Conservation (phyloP, 495 filamentous ascomycete species). For the Neurospora tetrasperma region DNA sequence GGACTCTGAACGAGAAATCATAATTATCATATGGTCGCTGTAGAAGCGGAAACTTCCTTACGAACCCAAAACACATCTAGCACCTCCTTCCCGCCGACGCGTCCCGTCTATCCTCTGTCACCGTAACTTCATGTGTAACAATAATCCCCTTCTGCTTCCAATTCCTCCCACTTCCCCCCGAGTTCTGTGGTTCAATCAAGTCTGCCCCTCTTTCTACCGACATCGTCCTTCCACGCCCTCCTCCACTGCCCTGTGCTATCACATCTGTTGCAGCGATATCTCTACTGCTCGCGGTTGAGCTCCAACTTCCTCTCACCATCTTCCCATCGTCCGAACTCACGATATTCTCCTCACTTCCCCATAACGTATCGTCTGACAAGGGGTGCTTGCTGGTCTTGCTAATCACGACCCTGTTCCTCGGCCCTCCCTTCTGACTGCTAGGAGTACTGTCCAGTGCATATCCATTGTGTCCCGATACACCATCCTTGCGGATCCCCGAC, state of each 20-base stretch:
- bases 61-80: background rate
- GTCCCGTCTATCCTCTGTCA: background rate
- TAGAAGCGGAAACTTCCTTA: background rate
- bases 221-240: background rate
- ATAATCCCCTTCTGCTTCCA: background rate
- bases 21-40: background rate
- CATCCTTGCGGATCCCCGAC: background rate
- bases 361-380: constrained; percentile 28
- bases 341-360: constrained; percentile 34
- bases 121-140: constrained; percentile 3
- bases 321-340: constrained; percentile 9
- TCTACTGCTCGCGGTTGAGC: background rate
- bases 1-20: constrained; percentile 7
- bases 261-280: background rate
- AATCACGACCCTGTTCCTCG: background rate
- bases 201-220: background rate
- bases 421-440: background rate
- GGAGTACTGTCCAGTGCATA: background rate
- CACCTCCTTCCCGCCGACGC: background rate
- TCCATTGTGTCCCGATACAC: background rate
- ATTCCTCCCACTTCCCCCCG: background rate
- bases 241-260: background rate
- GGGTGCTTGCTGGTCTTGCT: constrained; percentile 25
- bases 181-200: background rate
- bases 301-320: background rate